phyloP scores from a whole-genome alignment of 495 filamentous ascomycete genomes.

The Aspergillus baeticus region DNA sequence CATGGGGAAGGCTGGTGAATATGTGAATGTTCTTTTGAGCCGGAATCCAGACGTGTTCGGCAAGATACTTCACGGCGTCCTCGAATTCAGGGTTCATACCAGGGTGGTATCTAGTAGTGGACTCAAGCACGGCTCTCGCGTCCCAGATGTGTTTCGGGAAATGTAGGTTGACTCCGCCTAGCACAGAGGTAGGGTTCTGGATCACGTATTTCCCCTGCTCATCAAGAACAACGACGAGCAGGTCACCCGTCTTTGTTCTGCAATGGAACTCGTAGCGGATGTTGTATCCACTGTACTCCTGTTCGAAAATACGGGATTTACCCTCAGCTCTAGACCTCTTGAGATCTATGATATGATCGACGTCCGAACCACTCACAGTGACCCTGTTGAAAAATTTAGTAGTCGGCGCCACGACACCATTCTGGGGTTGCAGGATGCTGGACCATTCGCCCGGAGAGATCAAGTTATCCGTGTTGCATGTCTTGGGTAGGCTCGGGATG shows the following conservation, averaged over 20 bases:
- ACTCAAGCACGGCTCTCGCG: constrained; percentile 29
- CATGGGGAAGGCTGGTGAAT: constrained; percentile 16
- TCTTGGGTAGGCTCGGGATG: constrained; percentile 23
- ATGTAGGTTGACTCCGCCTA: constrained; percentile 38
- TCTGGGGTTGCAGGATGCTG: constrained; percentile 22
- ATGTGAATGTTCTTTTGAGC: constrained; percentile 20
- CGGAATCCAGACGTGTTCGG: constrained; percentile 32
- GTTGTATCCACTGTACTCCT: constrained; percentile 20
- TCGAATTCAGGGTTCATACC: constrained; percentile 19
- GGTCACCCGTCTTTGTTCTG: constrained; percentile 15
- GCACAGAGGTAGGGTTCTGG: constrained; percentile 9
- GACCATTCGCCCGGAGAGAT: constrained; percentile 27
- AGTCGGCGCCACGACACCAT: constrained; percentile 14
- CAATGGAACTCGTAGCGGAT: constrained; percentile 56
- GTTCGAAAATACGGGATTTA: constrained; percentile 31
- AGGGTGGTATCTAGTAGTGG: constrained; percentile 2
- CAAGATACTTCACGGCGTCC: constrained; percentile 25
- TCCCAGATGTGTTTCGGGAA: constrained; percentile 49
- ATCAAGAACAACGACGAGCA: constrained; percentile 52
- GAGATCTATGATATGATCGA: constrained; percentile 37
- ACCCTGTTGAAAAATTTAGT: constrained; percentile 32
- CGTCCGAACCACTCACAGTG: constrained; percentile 35
- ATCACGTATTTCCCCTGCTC: constrained; percentile 28
- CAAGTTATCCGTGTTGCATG: constrained; percentile 5
- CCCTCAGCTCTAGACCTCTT: constrained; percentile 23